These are phyloP conservation scores for Phytophthora sansomeana DNA, from an alignment of 352 stramenopile species.

Conservation along the genomic window DNA sequence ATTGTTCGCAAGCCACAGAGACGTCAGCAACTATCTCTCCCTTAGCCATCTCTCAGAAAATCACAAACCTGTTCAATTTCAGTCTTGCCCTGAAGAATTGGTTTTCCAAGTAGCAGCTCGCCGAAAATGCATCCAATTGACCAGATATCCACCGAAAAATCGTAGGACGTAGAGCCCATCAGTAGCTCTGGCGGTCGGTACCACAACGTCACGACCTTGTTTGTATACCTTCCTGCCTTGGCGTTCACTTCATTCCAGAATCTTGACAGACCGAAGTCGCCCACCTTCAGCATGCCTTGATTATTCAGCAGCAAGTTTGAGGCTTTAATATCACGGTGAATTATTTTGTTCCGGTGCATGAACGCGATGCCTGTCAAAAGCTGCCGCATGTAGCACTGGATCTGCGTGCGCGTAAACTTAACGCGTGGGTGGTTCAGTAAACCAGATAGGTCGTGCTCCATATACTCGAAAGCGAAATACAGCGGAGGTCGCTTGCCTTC, in stretches of 20 bases:
- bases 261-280: constrained; percentile 82
- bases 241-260: constrained; percentile 90
- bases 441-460: constrained; percentile 87
- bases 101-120: constrained; percentile 79
- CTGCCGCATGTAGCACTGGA: constrained; percentile 91
- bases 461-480: constrained; percentile 90
- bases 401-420: constrained; percentile 86
- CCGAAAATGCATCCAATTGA: constrained; percentile 92
- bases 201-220: constrained; percentile 97
- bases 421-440: constrained; percentile 85
- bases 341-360: constrained; percentile 91
- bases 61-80: constrained; percentile 81
- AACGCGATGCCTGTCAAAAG: constrained; percentile 83
- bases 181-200: constrained; percentile 95
- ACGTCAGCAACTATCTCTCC: not conserved
- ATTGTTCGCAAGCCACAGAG: not conserved
- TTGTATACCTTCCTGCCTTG: constrained; percentile 89
- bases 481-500: constrained; percentile 86
- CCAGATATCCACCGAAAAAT: constrained; percentile 95
- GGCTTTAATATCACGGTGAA: constrained; percentile 89
- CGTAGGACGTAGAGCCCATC: constrained; percentile 93
- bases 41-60: not conserved
- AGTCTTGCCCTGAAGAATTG: constrained; percentile 84
- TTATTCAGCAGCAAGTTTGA: constrained; percentile 90
- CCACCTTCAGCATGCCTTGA: constrained; percentile 85